Conservation (phyloP, 192 early-diverging fungal species). For the Radiomyces spectabilis region DNA sequence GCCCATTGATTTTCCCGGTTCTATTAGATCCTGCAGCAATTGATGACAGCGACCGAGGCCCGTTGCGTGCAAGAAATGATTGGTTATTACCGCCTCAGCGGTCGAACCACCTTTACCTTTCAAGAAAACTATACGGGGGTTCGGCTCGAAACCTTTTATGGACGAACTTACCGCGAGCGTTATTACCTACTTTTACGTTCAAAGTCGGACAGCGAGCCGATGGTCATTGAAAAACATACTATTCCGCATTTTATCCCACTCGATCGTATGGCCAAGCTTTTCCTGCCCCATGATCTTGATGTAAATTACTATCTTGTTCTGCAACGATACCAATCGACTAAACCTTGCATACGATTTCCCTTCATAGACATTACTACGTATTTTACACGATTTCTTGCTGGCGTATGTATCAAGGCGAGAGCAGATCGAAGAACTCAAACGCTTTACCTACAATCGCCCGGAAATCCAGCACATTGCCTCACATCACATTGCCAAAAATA, state of each 20-base stretch:
- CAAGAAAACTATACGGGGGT: slow-evolving; percentile 28
- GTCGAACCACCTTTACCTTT: slow-evolving; percentile 24
- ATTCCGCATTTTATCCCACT: slow-evolving; percentile 42
- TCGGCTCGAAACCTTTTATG: slow-evolving; percentile 44
- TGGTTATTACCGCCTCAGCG: slow-evolving; percentile 23
- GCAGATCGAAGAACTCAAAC: slow-evolving; percentile 11
- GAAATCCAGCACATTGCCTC: no score
- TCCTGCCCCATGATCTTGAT: slow-evolving; percentile 33
- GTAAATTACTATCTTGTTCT: no score
- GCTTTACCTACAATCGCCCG: no score
- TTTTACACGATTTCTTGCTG: slow-evolving; percentile 16
- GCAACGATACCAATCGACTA: no score
- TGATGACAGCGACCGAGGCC: slow-evolving; percentile 1
- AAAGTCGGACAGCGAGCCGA: not conserved
- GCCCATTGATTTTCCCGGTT: no score
- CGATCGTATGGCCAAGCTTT: slow-evolving; percentile 20
- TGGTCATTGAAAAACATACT: slow-evolving; percentile 32
- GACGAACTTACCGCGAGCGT: slow-evolving; percentile 32
- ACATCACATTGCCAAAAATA: no score
- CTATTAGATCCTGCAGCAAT: slow-evolving; percentile 5
- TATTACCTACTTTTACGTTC: slow-evolving; percentile 41
- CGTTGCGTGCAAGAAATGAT: slow-evolving; percentile 16
- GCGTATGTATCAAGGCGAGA: slow-evolving; percentile 23
- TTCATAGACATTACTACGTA: slow-evolving; percentile 17
- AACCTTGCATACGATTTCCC: no score